Base-by-base conservation (phyloP, 305 asterid genomes). In the Rubia peregrina region DNA sequence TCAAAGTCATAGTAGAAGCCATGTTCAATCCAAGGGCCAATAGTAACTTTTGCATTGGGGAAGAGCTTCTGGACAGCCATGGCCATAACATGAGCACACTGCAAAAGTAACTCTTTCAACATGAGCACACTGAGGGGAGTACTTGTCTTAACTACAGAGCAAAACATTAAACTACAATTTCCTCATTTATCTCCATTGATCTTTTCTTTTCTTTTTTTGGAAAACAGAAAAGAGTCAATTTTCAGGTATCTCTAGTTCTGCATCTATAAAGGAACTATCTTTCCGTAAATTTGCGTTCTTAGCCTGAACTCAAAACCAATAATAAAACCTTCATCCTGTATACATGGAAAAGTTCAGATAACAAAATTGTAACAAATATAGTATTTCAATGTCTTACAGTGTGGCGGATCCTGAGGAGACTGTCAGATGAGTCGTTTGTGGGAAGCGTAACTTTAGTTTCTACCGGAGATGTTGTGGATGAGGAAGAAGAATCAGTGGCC, bases 81-180 rank as follows among this genome's bases (percentile, higher is more conserved):
- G 84, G 98, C 96, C 98, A 92, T 89, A 38, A 92, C 96, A 81
- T 92, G 98, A 76, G 98, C 98, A 84, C 98, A 92, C 97, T 90
- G 89, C 88, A 87, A 33, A 73, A 65, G 16, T 3, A 46, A 21
- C 43, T 38, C 41, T n/a, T 65, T 26, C 19, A 9, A 38, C 7
- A 3, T 13, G 2, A 14, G n/a, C 48, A 26, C 10, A 4, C 3
- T 6, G 30, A 63, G 56, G 16, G 56, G 56, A 49, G 56, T 14
- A 49, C 21, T 49, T 49, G 6, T 11, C 17, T 49, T 9, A 14
- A 49, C 21, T 49, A 49, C 21, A 49, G 9, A 49, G 56, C 21
- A 49, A 4, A 49, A 49, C 9, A 49, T 49, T 14, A 7, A 49
- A 17, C 59, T 57, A 57, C 4, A 9, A 21, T 19, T 57, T 14